A percentile compares a stretch with the other conserved stretches of the same genome.
Evolutionary conservation across 2,329 filamentous ascomycete species (phyloP).

Genomic region (Trichoderma simmonsii): DNA sequence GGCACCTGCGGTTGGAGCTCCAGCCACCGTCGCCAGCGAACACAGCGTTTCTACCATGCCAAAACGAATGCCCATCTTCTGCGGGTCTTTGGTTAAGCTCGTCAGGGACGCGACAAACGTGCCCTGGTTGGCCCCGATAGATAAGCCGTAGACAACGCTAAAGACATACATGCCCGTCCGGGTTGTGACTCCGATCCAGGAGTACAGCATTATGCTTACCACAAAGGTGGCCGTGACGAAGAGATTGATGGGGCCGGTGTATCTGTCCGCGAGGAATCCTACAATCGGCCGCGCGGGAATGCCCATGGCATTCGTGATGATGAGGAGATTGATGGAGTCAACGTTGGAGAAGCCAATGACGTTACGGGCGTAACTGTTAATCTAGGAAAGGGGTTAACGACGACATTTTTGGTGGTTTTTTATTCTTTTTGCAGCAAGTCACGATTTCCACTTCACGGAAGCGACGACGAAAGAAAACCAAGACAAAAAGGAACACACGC

Average conservation of each 20-base stretch:
- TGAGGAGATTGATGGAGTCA: slow-evolving; percentile 51
- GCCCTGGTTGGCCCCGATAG: slow-evolving; percentile 42
- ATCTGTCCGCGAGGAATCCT: slow-evolving; percentile 50
- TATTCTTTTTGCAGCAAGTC: not conserved
- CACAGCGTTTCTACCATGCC: slow-evolving; percentile 45
- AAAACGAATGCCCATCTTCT: slow-evolving; percentile 44
- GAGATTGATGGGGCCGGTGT: slow-evolving; percentile 53
- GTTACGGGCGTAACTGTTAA: slow-evolving; percentile 44
- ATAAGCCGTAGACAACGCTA: slow-evolving; percentile 43
- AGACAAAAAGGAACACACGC: slow-evolving; percentile 28
- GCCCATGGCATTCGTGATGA: slow-evolving; percentile 56
- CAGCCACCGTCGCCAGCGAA: slow-evolving; percentile 43
- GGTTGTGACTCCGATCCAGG: slow-evolving; percentile 52
- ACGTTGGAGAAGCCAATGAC: slow-evolving; percentile 45
- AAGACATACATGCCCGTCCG: slow-evolving; percentile 42
- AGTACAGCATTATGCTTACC: slow-evolving; percentile 48
- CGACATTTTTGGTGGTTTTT: not conserved
- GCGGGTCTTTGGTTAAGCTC: slow-evolving; percentile 41
- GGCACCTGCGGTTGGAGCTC: slow-evolving; percentile 43
- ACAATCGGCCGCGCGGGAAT: slow-evolving; percentile 53
- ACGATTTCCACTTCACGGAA: slow-evolving; percentile 1
- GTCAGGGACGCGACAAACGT: slow-evolving; percentile 41
- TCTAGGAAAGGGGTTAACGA: slow-evolving; percentile 29
- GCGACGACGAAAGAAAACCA: not conserved
- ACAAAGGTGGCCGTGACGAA: slow-evolving; percentile 47